Conservation (phyloP, 1,284 basidiomycete species). For the Anthracocystis walkeri region DNA sequence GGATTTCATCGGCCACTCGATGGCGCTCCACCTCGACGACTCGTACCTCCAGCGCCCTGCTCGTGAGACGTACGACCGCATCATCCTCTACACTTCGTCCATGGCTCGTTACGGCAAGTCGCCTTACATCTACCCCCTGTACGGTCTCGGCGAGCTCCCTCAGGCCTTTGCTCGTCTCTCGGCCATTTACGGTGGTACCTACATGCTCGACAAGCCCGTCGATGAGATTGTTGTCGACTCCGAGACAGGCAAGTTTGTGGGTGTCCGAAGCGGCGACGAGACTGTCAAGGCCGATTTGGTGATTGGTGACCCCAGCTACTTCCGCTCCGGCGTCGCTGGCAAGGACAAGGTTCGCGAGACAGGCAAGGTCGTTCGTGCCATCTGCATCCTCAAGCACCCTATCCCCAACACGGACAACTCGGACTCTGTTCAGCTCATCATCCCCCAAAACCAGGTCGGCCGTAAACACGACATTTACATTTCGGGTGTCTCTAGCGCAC, state of each 20-base stretch:
- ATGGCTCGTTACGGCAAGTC: constrained; percentile 99
- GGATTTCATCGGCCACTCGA: constrained; percentile 99
- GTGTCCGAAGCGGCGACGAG: constrained; percentile 89
- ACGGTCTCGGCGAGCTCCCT: constrained; percentile 97
- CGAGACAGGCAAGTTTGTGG: constrained; percentile 87
- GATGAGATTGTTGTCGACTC: constrained; percentile 87
- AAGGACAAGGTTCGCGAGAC: constrained; percentile 84
- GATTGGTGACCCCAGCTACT: constrained; percentile 98
- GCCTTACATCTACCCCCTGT: constrained; percentile 99
- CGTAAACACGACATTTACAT: constrained; percentile 99
- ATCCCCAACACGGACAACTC: constrained; percentile 96
- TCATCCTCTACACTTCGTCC: constrained; percentile 95
- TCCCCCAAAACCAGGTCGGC: constrained; percentile 97
- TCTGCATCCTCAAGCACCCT: constrained; percentile 97
- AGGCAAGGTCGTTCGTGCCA: constrained; percentile 94
- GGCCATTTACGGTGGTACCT: constrained; percentile 99
- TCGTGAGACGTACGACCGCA: constrained; percentile 90
- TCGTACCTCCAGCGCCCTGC: constrained; percentile 94
- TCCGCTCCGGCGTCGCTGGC: constrained; percentile 77
- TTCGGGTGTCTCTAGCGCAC: constrained; percentile 93
- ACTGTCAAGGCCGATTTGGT: constrained; percentile 97
- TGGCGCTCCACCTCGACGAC: constrained; percentile 98
- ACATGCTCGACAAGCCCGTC: constrained; percentile 98
- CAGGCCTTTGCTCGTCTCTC: constrained; percentile 95
- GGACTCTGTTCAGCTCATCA: constrained; percentile 92